Conservation (phyloP, 768 basidiomycete species). For the Fibroporia radiculosa region DNA sequence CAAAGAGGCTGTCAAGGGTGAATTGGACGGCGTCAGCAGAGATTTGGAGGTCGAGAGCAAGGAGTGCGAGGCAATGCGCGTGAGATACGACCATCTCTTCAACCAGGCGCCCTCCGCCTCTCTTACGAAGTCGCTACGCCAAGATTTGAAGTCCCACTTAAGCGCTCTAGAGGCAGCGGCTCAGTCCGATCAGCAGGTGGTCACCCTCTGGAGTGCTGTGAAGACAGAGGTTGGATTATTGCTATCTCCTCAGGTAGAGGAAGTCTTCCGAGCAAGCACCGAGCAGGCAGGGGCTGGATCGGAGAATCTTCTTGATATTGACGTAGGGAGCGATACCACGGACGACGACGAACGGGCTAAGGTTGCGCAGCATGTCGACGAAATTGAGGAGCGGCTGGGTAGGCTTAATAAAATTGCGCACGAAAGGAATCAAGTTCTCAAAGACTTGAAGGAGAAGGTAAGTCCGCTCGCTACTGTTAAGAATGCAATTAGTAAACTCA, state of each 20-base stretch:
- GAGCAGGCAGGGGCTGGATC: constrained; percentile 28
- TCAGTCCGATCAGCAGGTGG: constrained; percentile 71
- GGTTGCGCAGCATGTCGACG: constrained; percentile 56
- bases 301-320: constrained; percentile 64
- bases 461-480: not conserved
- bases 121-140: constrained; percentile 60
- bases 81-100: constrained; percentile 83
- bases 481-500: not conserved
- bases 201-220: constrained; percentile 63
- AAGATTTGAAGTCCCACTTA: constrained; percentile 73
- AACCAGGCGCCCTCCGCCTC: constrained; percentile 78
- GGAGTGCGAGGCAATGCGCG: constrained; percentile 84
- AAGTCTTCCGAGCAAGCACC: constrained; percentile 49
- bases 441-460: constrained; percentile 96
- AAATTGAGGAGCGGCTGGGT: constrained; percentile 74
- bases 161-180: constrained; percentile 69
- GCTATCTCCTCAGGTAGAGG: constrained; percentile 51
- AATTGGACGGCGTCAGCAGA: constrained; percentile 52
- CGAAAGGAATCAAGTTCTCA: constrained; percentile 81
- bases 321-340: constrained; percentile 48
- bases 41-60: constrained; percentile 77
- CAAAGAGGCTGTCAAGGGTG: constrained; percentile 47
- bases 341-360: constrained; percentile 63
- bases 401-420: constrained; percentile 75
- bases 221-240: constrained; percentile 57